Evolutionary conservation across 306 rosid species (phyloP), one percentile per base, ranked within the genome.

Genomic region (Arachis hypogaea): DNA sequence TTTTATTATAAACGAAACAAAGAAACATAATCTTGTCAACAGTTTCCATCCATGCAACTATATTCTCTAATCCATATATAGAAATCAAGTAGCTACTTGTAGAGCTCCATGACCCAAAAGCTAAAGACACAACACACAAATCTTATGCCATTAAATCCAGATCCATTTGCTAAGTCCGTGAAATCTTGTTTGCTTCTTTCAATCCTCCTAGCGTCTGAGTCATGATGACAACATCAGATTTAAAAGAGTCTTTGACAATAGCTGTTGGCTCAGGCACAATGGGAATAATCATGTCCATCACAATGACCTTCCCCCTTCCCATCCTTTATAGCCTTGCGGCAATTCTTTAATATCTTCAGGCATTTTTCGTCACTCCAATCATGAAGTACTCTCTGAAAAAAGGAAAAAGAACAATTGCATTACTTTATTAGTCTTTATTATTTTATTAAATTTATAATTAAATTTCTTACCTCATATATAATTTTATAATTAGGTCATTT

Each of bases 71-170:
- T 22, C 28, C 28, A 22, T 0, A 22, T 22, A 22, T 22, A 22
- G 28, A 22, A 22, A 22, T 22, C 1, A 22, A 22, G 28, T 22
- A 22, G 28, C 28, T 22, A 22, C 28, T 22, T 82, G 43, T 52
- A 78, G 52, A 83, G 71, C 80, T 83, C 82, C 75, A 80, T 83
- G 59, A 79, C 72, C 83, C 81, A 79, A 1, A 36, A 30, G 60
- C 64, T 59, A 71, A 51, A 66, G 6, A 71, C 78, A 56, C 16
- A 65, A 6, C 75, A 71, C 4, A 59, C 18, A 42, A 44, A 76
- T 44, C 0, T 70, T 38, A 78, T 43, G 51, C 66, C 78, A 59
- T 55, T 64, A 60, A 82, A 82, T 54, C 86, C 82, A 73, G 82
- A 64, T 49, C 9, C 14, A 29, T 43, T 44, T 1, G 83, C 83